Percentiles rank a stretch among this genome's conserved stretches.
Conservation (phyloP, 495 filamentous ascomycete species). For the Terfezia boudieri region DNA sequence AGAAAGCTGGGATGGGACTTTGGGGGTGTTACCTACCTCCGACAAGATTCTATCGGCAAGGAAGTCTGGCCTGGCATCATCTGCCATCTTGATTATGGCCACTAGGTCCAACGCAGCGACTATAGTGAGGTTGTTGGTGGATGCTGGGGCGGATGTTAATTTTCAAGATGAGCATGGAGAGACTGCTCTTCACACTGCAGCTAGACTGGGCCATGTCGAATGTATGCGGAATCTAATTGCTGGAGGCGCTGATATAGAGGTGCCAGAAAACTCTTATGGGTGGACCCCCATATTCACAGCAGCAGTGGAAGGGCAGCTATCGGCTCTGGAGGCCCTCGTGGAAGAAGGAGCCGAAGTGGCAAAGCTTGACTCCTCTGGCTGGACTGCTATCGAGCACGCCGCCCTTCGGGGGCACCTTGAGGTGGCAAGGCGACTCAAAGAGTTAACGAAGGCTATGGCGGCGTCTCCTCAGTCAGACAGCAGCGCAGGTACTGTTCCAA, state of each 20-base stretch:
- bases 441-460: constrained; percentile 6
- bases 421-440: constrained; percentile 33
- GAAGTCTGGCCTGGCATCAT: constrained; percentile 57
- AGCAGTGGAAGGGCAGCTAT: constrained; percentile 60
- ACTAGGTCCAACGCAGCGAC: constrained; percentile 59
- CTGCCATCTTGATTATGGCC: constrained; percentile 68
- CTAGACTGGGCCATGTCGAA: constrained; percentile 60
- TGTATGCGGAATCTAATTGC: constrained; percentile 56
- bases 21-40: constrained; percentile 22
- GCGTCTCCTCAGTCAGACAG: constrained; percentile 32
- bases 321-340: constrained; percentile 46
- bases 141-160: constrained; percentile 59
- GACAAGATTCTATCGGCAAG: constrained; percentile 37
- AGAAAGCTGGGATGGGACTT: constrained; percentile 39
- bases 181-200: constrained; percentile 77
- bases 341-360: constrained; percentile 44
- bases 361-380: constrained; percentile 61
- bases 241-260: constrained; percentile 51
- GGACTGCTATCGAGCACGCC: constrained; percentile 88
- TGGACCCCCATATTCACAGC: constrained; percentile 91
- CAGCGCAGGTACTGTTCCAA: not conserved
- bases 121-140: constrained; percentile 69
- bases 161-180: constrained; percentile 88
- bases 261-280: constrained; percentile 62
- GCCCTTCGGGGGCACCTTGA: constrained; percentile 64